These are phyloP conservation scores for Candida sphagnicola DNA, from an alignment of 805 yeast genomes.

Conservation along the genomic window DNA sequence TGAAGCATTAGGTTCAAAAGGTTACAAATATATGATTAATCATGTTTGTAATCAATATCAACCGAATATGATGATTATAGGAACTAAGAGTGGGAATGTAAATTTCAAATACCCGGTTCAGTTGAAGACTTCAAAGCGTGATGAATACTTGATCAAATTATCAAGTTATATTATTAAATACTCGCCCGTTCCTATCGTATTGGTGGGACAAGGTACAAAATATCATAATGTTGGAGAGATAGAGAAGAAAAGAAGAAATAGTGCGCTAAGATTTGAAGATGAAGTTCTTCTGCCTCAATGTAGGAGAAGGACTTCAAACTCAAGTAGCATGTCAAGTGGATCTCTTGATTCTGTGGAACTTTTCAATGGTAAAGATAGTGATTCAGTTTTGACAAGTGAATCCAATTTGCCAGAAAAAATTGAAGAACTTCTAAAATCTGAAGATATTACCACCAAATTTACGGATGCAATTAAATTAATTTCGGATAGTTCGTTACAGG, in stretches of 20 bases:
- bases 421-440: constrained; percentile 1
- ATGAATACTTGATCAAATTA: constrained; percentile 30
- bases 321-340: background rate
- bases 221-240: constrained; percentile 2
- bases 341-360: constrained; percentile 1
- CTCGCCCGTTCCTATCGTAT: constrained; percentile 35
- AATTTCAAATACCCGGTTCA: constrained; percentile 40
- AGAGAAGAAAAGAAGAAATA: constrained; percentile 1
- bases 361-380: background rate
- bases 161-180: constrained; percentile 36
- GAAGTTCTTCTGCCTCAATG: background rate
- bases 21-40: constrained; percentile 33
- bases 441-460: constrained; percentile 1
- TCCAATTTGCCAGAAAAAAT: background rate
- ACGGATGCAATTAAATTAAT: constrained; percentile 5
- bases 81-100: constrained; percentile 36
- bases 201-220: constrained; percentile 25
- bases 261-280: constrained; percentile 1
- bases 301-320: background rate
- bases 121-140: constrained; percentile 15
- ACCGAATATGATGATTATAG: constrained; percentile 35
- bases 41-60: constrained; percentile 38
- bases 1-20: constrained; percentile 3
- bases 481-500: constrained; percentile 22
- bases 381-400: background rate